Evolutionary conservation across 140 eudicot species (phyloP).

Genomic region (Flaveria floridana): DNA sequence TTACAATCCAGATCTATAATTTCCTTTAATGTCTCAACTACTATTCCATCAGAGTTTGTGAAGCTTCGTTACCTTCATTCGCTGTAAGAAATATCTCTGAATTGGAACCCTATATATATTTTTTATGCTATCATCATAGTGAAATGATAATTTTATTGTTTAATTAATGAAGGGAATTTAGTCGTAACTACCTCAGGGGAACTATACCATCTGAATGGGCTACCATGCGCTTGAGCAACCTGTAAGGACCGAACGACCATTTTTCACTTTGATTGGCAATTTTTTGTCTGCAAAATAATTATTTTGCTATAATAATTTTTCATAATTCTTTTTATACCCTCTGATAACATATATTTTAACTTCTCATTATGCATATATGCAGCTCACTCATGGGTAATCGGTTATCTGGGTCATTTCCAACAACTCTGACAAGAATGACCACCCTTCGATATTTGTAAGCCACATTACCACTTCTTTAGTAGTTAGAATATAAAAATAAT

Average conservation of each 20-base stretch:
- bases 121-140: not conserved
- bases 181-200: conserved; percentile 57
- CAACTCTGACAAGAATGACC: conserved; percentile 54
- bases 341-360: not conserved
- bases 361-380: conserved; percentile 34
- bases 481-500: not conserved
- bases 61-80: conserved; percentile 52
- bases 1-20: conserved; percentile 50
- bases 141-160: not conserved
- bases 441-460: conserved; percentile 61
- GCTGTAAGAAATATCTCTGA: conserved; percentile 44
- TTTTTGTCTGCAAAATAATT: not conserved
- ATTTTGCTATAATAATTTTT: not conserved
- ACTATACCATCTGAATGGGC: conserved; percentile 63
- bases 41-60: conserved; percentile 59
- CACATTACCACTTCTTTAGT: not conserved
- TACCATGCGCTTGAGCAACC: conserved; percentile 51
- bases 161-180: conserved; percentile 57
- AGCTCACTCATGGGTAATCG: conserved; percentile 80
- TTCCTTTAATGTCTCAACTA: conserved; percentile 54
- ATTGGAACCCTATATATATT: not conserved
- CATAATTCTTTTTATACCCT: not conserved
- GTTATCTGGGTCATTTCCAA: conserved; percentile 71
- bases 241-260: conserved; percentile 41
- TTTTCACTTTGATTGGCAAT: not conserved